A percentile compares a stretch with the other conserved stretches of the same genome.
Conservation (phyloP, 1,139 yeast species). For the Sugiyamaella sp. region DNA sequence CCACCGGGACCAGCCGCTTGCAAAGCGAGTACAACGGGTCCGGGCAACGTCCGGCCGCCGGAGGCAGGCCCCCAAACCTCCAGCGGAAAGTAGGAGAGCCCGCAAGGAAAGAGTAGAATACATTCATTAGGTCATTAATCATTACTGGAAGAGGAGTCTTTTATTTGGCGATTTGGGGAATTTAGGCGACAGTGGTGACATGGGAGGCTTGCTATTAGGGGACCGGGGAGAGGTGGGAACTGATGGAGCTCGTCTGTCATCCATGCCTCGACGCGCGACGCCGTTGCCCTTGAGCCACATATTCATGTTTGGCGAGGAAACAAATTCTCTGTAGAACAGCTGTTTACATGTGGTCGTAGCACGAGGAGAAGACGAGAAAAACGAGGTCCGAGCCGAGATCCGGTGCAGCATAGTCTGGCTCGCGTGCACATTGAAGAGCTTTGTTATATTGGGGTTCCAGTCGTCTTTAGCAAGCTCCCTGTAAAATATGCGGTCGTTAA, state of each 20-base stretch:
- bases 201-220: background rate
- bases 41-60: slow-evolving; percentile 16
- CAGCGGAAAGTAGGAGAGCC: too few relatives aligned
- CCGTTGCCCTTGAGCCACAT: slow-evolving; percentile 28
- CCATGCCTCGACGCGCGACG: slow-evolving; percentile 6
- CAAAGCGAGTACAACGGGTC: slow-evolving; percentile 12
- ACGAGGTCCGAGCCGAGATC: slow-evolving; percentile 15
- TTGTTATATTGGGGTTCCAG: slow-evolving; percentile 12
- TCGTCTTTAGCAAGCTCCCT: slow-evolving; percentile 15
- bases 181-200: too few relatives aligned
- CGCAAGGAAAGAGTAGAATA: background rate
- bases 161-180: background rate
- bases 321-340: slow-evolving; percentile 26
- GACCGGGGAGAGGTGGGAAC: background rate
- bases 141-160: background rate
- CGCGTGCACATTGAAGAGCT: slow-evolving; percentile 7
- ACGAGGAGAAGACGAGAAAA: slow-evolving; percentile 9
- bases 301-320: slow-evolving; percentile 23
- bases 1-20: too few relatives aligned
- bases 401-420: slow-evolving; percentile 14
- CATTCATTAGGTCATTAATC: background rate
- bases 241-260: background rate
- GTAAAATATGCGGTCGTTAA: slow-evolving; percentile 15
- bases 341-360: slow-evolving; percentile 19
- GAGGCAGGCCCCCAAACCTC: slow-evolving; percentile 7